Conservation (phyloP, 495 filamentous ascomycete genomes). For the Hypoxylon subgilvum region DNA sequence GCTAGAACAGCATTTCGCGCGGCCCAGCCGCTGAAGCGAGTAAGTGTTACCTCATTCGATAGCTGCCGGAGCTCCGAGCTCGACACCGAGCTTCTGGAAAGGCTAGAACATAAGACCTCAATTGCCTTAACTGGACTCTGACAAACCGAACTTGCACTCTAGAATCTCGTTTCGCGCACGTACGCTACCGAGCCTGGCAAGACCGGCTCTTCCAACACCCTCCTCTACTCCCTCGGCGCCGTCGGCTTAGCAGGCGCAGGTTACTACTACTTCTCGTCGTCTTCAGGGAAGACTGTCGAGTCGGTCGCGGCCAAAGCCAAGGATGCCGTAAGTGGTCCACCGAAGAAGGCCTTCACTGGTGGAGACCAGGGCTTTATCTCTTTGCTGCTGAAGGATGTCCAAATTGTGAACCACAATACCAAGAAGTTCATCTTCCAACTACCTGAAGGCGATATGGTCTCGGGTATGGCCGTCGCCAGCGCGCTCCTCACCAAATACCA, state of each 20-base stretch:
- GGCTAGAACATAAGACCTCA: conserved; percentile 27
- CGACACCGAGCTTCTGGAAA: neutral
- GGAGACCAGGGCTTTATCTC: conserved; percentile 85
- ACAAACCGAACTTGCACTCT: neutral
- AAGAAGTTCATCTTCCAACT: conserved; percentile 85
- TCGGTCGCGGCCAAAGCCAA: conserved; percentile 55
- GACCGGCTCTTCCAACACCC: conserved; percentile 48
- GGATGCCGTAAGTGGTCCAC: conserved; percentile 44
- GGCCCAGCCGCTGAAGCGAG: conserved; percentile 54
- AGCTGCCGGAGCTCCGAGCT: conserved; percentile 26
- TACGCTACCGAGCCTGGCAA: conserved; percentile 60
- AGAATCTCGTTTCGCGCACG: conserved; percentile 51
- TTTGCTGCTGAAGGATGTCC: conserved; percentile 78
- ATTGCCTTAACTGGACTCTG: conserved; percentile 30
- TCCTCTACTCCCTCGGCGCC: conserved; percentile 51
- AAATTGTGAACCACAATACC: conserved; percentile 83
- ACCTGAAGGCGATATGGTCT: conserved; percentile 81
- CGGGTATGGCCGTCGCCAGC: conserved; percentile 80
- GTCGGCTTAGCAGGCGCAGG: conserved; percentile 51
- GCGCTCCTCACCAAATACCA: conserved; percentile 89
- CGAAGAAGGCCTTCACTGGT: conserved; percentile 73
- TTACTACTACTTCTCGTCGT: conserved; percentile 60
- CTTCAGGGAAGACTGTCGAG: conserved; percentile 49
- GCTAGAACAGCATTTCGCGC: conserved; percentile 51
- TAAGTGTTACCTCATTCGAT: conserved; percentile 38